These are phyloP conservation scores for Phytophthora rubi DNA, from an alignment of 352 stramenopile species.

Conservation along the genomic window DNA sequence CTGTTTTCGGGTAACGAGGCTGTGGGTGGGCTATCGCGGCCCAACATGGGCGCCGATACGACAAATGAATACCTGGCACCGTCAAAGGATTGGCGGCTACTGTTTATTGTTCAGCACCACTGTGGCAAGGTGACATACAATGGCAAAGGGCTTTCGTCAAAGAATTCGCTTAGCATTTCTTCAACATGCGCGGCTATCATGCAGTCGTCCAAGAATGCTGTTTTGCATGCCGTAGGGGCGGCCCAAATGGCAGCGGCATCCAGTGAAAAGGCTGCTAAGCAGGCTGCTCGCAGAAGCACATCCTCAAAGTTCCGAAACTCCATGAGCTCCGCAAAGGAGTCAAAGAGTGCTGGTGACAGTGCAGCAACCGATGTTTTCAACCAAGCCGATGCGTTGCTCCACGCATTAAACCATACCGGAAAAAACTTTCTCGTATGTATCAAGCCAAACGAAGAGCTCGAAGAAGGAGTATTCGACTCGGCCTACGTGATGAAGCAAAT, in stretches of 20 bases:
- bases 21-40: slow-evolving; percentile 51
- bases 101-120: slow-evolving; percentile 82
- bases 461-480: slow-evolving; percentile 73
- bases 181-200: slow-evolving; percentile 84
- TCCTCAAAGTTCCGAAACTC: slow-evolving; percentile 56
- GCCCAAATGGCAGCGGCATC: slow-evolving; percentile 69
- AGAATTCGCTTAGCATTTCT: slow-evolving; percentile 81
- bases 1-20: slow-evolving; percentile 77
- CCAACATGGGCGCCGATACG: slow-evolving; percentile 62
- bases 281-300: slow-evolving; percentile 33
- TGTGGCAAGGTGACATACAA: slow-evolving; percentile 79
- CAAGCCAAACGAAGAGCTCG: slow-evolving; percentile 74
- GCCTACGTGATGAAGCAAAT: slow-evolving; percentile 78
- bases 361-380: slow-evolving; percentile 66
- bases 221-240: slow-evolving; percentile 71
- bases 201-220: slow-evolving; percentile 83
- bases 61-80: slow-evolving; percentile 72
- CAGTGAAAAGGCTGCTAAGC: slow-evolving; percentile 55
- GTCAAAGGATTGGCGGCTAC: slow-evolving; percentile 76
- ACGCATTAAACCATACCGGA: slow-evolving; percentile 73
- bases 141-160: slow-evolving; percentile 67
- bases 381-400: slow-evolving; percentile 70
- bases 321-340: slow-evolving; percentile 54
- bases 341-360: slow-evolving; percentile 46
- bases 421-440: slow-evolving; percentile 87